A percentile compares a stretch with the other conserved stretches of the same genome.
Evolutionary conservation across 768 basidiomycete genomes (phyloP).

Genomic region (Leccinum rimulosum): DNA sequence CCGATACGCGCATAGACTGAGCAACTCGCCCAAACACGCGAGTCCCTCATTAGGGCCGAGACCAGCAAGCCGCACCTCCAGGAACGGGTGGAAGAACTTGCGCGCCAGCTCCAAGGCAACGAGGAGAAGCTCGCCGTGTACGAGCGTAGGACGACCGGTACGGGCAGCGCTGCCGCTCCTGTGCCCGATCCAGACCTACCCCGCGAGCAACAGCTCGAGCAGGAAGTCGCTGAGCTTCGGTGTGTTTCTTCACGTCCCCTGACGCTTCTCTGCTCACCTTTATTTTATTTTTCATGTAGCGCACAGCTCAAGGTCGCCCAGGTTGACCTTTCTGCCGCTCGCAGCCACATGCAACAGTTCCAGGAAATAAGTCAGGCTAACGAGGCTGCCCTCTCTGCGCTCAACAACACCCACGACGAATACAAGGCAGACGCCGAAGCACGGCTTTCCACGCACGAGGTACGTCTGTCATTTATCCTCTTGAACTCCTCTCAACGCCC

Average conservation of each 20-base stretch:
- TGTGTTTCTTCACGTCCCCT: constrained; percentile 29
- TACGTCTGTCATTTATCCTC: constrained; percentile 28
- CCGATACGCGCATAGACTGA: constrained; percentile 41
- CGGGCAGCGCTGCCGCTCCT: constrained; percentile 32
- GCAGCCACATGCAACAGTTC: constrained; percentile 78
- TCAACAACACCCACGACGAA: constrained; percentile 76
- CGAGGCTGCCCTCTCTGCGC: constrained; percentile 67
- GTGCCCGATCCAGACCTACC: constrained; percentile 45
- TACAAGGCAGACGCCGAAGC: constrained; percentile 65
- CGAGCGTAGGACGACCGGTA: constrained; percentile 55
- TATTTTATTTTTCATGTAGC: constrained; percentile 35
- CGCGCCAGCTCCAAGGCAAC: constrained; percentile 55
- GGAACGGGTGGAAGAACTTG: constrained; percentile 48
- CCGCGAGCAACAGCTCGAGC: constrained; percentile 77
- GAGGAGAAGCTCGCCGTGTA: constrained; percentile 61
- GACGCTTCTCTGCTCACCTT: background rate
- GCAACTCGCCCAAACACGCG: constrained; percentile 67
- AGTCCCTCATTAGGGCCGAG: constrained; percentile 67
- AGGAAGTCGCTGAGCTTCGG: constrained; percentile 85
- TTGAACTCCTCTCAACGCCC: background rate
- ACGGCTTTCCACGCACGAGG: constrained; percentile 67
- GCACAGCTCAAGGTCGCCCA: constrained; percentile 74
- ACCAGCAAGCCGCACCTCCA: constrained; percentile 55
- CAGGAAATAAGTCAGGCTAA: constrained; percentile 72
- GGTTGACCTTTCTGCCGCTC: constrained; percentile 69